Percentiles rank a stretch among this genome's conserved stretches.
phyloP scores from a whole-genome alignment of 2,329 filamentous ascomycete genomes.

The Corynespora cassiicola region DNA sequence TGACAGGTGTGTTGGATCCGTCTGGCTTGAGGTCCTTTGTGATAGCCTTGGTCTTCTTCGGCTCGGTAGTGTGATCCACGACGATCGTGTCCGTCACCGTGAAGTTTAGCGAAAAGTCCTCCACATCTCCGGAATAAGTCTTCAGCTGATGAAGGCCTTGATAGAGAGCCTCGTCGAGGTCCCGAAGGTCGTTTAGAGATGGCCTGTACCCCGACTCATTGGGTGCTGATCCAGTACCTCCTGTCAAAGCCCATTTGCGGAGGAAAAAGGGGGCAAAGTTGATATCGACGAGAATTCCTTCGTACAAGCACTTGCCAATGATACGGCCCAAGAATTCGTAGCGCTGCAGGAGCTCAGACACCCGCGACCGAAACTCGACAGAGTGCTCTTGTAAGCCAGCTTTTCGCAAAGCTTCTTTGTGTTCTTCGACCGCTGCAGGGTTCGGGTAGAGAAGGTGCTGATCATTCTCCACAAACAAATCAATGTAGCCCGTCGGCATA shows the following conservation, averaged over 20 bases:
- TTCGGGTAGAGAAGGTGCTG: constrained; percentile 90
- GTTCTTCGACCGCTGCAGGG: constrained; percentile 75
- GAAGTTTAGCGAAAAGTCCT: constrained; percentile 84
- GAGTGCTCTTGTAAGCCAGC: constrained; percentile 61
- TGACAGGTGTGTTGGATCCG: constrained; percentile 80
- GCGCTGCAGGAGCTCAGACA: constrained; percentile 69
- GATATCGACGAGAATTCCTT: constrained; percentile 93
- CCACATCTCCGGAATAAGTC: constrained; percentile 81
- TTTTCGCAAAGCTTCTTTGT: constrained; percentile 63
- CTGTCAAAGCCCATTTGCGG: constrained; percentile 88
- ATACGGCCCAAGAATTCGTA: constrained; percentile 94
- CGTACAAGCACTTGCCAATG: constrained; percentile 95
- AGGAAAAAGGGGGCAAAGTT: constrained; percentile 95
- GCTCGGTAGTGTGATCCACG: constrained; percentile 35
- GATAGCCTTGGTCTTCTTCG: constrained; percentile 62
- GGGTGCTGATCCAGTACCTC: constrained; percentile 66
- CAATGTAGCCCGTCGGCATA: constrained; percentile 58
- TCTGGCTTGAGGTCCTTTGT: constrained; percentile 78
- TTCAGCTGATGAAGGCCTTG: constrained; percentile 83
- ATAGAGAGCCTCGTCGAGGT: constrained; percentile 90
- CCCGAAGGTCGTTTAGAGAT: constrained; percentile 92
- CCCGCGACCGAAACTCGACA: constrained; percentile 62
- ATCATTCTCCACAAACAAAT: constrained; percentile 82
- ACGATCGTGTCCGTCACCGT: constrained; percentile 77
- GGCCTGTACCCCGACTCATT: constrained; percentile 79